phyloP scores from a whole-genome alignment of 1,139 yeast species.

The Debaryomyces psychrophilus region DNA sequence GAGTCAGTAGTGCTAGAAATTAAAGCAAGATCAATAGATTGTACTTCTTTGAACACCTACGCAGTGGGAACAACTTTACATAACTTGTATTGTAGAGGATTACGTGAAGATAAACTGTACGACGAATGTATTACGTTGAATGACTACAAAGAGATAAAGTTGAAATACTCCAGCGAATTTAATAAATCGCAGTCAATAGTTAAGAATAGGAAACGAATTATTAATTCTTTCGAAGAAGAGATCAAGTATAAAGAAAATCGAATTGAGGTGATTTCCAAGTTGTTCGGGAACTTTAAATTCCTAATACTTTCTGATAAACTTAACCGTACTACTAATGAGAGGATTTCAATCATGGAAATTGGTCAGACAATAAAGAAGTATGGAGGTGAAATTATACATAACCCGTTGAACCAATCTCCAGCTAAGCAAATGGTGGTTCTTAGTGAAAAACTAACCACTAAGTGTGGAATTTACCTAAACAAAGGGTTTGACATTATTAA shows the following conservation, averaged over 20 bases:
- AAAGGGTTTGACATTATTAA: slow-evolving; percentile 61
- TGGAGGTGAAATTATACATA: slow-evolving; percentile 51
- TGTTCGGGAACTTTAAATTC: slow-evolving; percentile 32
- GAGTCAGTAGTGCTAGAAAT: slow-evolving; percentile 83
- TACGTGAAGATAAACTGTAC: slow-evolving; percentile 70
- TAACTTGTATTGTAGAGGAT: slow-evolving; percentile 70
- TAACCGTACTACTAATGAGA: slow-evolving; percentile 23
- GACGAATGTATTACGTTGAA: slow-evolving; percentile 58
- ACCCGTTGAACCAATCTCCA: slow-evolving; percentile 17
- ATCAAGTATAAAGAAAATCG: slow-evolving; percentile 12
- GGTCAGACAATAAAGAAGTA: slow-evolving; percentile 41
- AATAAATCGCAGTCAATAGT: slow-evolving; percentile 34
- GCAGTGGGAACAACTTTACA: slow-evolving; percentile 72
- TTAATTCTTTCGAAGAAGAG: slow-evolving; percentile 17
- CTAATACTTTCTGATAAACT: slow-evolving; percentile 49
- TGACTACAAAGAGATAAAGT: slow-evolving; percentile 51
- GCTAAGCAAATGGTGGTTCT: slow-evolving; percentile 37
- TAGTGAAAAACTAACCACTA: slow-evolving; percentile 53
- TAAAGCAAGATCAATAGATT: slow-evolving; percentile 75
- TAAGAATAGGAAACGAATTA: slow-evolving; percentile 18
- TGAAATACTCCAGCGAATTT: slow-evolving; percentile 26
- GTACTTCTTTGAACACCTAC: slow-evolving; percentile 50
- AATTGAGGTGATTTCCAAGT: slow-evolving; percentile 19
- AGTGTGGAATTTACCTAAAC: slow-evolving; percentile 44
- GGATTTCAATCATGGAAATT: slow-evolving; percentile 40